A percentile compares a stretch with the other conserved stretches of the same genome.
These are phyloP conservation scores for Isatis lusitanica DNA, from an alignment of 441 rosid genomes.

Conservation along the genomic window DNA sequence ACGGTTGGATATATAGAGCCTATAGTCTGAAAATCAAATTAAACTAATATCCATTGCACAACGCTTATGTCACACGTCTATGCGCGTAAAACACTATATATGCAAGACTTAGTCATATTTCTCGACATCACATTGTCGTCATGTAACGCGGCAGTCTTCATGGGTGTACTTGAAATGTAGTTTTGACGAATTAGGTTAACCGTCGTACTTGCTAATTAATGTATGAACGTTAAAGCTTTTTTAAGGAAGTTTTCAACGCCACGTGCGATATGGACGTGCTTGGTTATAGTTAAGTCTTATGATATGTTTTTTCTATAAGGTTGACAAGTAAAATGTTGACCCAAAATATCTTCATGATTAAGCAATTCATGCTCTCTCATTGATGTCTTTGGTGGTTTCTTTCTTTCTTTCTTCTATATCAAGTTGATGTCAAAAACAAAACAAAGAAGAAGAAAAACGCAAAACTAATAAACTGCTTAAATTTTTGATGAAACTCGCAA, in stretches of 20 bases:
- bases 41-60: neutral
- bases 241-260: conserved; percentile 19
- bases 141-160: conserved; percentile 11
- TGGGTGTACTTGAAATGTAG: no score
- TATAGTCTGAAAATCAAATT: neutral
- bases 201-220: neutral
- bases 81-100: neutral
- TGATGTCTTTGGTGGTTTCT: neutral
- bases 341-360: conserved; percentile 12
- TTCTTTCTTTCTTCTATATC: neutral
- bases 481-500: neutral
- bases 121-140: neutral
- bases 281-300: neutral
- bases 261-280: conserved; percentile 3
- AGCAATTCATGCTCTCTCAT: conserved; percentile 10
- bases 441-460: neutral
- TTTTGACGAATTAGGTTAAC: conserved; percentile 12
- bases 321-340: conserved; percentile 13
- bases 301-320: neutral
- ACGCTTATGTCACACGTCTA: neutral
- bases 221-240: neutral
- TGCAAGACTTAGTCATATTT: neutral
- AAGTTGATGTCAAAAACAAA: neutral
- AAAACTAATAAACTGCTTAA: neutral
- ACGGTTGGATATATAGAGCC: neutral